Evolutionary conservation across 2,329 filamentous ascomycete species (phyloP).

Genomic region (Penicillium olsonii): DNA sequence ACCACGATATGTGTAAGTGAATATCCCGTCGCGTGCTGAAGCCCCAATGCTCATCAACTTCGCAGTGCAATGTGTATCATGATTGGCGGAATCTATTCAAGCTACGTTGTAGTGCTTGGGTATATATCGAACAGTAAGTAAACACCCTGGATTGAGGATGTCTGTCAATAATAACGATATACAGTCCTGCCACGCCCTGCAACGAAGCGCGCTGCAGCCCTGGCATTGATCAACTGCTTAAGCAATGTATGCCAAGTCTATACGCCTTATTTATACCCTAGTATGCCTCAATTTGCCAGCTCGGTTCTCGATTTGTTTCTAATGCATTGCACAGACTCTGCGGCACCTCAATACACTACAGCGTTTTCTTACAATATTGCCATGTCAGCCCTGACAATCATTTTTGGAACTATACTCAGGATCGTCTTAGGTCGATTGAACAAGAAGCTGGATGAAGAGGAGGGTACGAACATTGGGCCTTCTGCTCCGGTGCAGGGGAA

Average conservation of each 20-base stretch:
- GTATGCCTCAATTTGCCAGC: slow-evolving; percentile 4
- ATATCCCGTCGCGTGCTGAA: neutral
- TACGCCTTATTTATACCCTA: slow-evolving; percentile 17
- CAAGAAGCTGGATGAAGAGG: slow-evolving; percentile 17
- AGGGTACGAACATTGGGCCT: slow-evolving; percentile 9
- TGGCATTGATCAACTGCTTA: slow-evolving; percentile 15
- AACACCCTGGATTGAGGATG: neutral
- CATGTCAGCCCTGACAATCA: slow-evolving; percentile 14
- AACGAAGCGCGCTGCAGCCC: slow-evolving; percentile 14
- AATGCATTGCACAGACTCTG: slow-evolving; percentile 9
- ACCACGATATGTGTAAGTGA: slow-evolving; percentile 14
- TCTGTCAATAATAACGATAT: neutral
- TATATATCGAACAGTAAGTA: slow-evolving; percentile 14
- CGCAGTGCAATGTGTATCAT: slow-evolving; percentile 18
- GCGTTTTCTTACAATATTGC: slow-evolving; percentile 15
- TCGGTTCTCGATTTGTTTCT: neutral
- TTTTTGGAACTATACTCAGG: slow-evolving; percentile 15
- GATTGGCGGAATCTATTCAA: slow-evolving; percentile 12
- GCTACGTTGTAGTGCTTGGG: slow-evolving; percentile 15
- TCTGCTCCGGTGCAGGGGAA: neutral
- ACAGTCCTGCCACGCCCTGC: slow-evolving; percentile 16
- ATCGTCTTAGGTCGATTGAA: slow-evolving; percentile 17
- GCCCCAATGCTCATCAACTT: neutral
- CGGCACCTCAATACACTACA: slow-evolving; percentile 19
- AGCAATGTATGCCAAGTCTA: slow-evolving; percentile 20